phyloP scores from a whole-genome alignment of 495 filamentous ascomycete genomes.

The Aspergillus incahuasiensis region DNA sequence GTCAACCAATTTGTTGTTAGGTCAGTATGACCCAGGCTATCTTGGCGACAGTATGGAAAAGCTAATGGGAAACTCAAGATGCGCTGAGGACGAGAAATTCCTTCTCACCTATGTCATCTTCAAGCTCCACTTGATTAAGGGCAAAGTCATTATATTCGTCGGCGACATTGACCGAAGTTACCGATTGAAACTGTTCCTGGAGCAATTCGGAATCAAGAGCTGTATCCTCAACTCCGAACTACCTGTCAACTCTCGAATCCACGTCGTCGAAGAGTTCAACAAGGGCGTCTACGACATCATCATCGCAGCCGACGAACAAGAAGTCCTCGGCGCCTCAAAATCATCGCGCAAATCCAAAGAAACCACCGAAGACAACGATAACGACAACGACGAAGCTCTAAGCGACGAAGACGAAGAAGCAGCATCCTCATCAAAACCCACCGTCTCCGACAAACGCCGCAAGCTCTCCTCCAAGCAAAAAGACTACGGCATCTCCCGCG shows the following conservation, averaged over 20 bases:
- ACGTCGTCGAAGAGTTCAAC: constrained; percentile 97
- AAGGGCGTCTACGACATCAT: constrained; percentile 94
- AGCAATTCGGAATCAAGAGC: constrained; percentile 91
- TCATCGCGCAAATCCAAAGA: constrained; percentile 20
- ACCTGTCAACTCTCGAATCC: constrained; percentile 85
- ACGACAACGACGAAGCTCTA: constrained; percentile 27
- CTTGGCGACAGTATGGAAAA: neutral
- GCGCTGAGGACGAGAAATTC: constrained; percentile 96
- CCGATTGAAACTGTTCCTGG: constrained; percentile 88
- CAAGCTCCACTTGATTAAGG: constrained; percentile 90
- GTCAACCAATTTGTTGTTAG: constrained; percentile 84
- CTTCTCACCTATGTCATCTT: constrained; percentile 89
- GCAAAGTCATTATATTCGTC: constrained; percentile 92
- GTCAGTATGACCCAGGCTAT: constrained; percentile 32
- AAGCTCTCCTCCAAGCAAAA: constrained; percentile 61
- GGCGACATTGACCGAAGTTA: constrained; percentile 91
- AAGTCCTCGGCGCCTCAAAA: constrained; percentile 61
- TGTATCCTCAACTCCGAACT: constrained; percentile 95
- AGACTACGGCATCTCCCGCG: constrained; percentile 88
- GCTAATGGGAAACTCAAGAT: constrained; percentile 39
- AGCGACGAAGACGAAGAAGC: constrained; percentile 34
- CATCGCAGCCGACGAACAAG: constrained; percentile 90
- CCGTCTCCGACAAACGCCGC: constrained; percentile 52
- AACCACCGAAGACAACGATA: constrained; percentile 24
- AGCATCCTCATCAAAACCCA: constrained; percentile 14